phyloP scores from a whole-genome alignment of 2,329 filamentous ascomycete species.

The Ophiostoma triangulosporum region DNA sequence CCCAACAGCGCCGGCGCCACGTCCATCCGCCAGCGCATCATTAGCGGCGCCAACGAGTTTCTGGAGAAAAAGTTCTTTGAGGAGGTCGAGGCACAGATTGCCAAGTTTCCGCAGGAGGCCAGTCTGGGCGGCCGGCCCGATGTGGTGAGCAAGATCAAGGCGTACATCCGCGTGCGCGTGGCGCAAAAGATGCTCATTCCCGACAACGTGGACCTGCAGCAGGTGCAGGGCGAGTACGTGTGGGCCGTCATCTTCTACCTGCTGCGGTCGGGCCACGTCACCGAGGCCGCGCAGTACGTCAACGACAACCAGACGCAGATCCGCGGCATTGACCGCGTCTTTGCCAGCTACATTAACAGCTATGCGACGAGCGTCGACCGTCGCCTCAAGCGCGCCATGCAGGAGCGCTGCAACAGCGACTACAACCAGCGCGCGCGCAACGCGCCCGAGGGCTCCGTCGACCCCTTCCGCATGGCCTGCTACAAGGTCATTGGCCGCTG shows the following conservation, averaged over 20 bases:
- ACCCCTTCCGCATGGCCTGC: slow-evolving; percentile 92
- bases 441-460: slow-evolving; percentile 72
- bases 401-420: slow-evolving; percentile 79
- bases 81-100: slow-evolving; percentile 63
- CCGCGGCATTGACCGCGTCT: slow-evolving; percentile 79
- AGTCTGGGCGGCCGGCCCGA: slow-evolving; percentile 82
- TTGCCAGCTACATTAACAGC: slow-evolving; percentile 72
- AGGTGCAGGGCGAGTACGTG: slow-evolving; percentile 67
- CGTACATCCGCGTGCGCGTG: slow-evolving; percentile 72
- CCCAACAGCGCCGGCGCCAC: slow-evolving; percentile 49
- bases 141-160: slow-evolving; percentile 78
- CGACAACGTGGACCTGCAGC: slow-evolving; percentile 68
- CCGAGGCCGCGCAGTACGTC: slow-evolving; percentile 78
- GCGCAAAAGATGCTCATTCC: slow-evolving; percentile 72
- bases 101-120: slow-evolving; percentile 76
- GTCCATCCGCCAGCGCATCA: slow-evolving; percentile 62
- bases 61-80: slow-evolving; percentile 70
- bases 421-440: slow-evolving; percentile 77
- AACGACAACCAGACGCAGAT: slow-evolving; percentile 67
- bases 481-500: slow-evolving; percentile 92
- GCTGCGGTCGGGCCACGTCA: slow-evolving; percentile 68
- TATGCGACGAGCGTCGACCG: slow-evolving; percentile 68
- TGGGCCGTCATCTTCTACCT: slow-evolving; percentile 95
- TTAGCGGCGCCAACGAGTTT: slow-evolving; percentile 65
- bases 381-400: slow-evolving; percentile 62